A percentile compares a stretch with the other conserved stretches of the same genome.
Conservation (phyloP, 441 rosid species). For the Flueggea neowawraea region DNA sequence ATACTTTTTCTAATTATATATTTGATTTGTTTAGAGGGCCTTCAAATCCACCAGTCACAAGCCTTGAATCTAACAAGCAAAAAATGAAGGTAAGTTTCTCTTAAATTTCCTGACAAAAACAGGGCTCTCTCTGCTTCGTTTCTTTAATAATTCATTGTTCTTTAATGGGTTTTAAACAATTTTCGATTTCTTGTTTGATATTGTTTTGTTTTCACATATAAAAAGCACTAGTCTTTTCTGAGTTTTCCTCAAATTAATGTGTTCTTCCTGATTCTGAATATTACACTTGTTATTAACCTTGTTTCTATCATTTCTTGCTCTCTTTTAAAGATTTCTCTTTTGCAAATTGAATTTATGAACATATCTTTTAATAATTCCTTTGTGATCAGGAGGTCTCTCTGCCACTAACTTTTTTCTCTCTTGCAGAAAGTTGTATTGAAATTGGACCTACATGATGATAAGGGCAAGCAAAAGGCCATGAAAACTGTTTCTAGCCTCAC, state of each 20-base stretch:
- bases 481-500: conserved; percentile 39
- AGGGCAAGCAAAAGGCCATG: conserved; percentile 53
- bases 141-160: neutral
- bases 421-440: conserved; percentile 54
- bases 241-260: neutral
- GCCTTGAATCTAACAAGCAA: conserved; percentile 1
- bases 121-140: neutral
- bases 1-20: neutral
- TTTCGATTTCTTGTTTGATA: neutral
- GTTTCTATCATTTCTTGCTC: neutral
- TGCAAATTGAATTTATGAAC: no score
- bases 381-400: no score
- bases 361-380: no score
- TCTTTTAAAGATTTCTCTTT: no score
- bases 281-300: neutral
- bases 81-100: conserved; percentile 35
- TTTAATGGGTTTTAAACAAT: neutral
- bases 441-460: conserved; percentile 45
- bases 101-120: conserved; percentile 7
- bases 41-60: conserved; percentile 4
- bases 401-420: conserved; percentile 1
- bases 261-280: neutral
- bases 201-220: neutral
- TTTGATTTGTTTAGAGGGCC: neutral
- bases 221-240: neutral